Evolutionary conservation across 768 basidiomycete genomes (phyloP).

Genomic region (Lanmaoa rubissima): DNA sequence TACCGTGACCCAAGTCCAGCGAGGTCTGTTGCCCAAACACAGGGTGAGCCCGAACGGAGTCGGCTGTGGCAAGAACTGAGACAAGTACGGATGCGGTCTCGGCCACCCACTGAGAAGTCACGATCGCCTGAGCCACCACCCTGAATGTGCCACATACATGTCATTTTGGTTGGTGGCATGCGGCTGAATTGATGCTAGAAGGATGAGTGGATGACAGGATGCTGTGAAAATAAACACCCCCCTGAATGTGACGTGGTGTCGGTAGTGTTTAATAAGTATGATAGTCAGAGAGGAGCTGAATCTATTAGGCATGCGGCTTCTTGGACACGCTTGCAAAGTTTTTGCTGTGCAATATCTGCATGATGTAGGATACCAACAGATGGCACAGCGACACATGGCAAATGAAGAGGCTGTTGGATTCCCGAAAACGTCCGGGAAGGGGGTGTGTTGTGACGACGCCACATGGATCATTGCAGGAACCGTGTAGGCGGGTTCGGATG

Average conservation of each 20-base stretch:
- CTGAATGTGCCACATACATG: slow-evolving; percentile 25
- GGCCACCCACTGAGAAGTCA: slow-evolving; percentile 44
- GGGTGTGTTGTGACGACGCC: slow-evolving; percentile 6
- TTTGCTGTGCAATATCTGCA: neutral
- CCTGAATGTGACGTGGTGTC: slow-evolving; percentile 1
- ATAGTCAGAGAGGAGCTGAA: slow-evolving; percentile 9
- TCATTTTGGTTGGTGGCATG: slow-evolving; percentile 10
- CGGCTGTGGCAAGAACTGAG: slow-evolving; percentile 56
- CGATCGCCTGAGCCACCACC: slow-evolving; percentile 38
- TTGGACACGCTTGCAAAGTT: slow-evolving; percentile 18
- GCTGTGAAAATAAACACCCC: slow-evolving; percentile 3
- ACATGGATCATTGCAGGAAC: slow-evolving; percentile 24
- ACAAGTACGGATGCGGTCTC: slow-evolving; percentile 47
- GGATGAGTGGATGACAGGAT: slow-evolving; percentile 9
- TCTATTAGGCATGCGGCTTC: slow-evolving; percentile 16
- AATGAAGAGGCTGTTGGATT: neutral
- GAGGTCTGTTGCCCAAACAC: slow-evolving; percentile 29
- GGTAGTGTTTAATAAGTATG: slow-evolving; percentile 15
- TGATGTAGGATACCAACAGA: neutral
- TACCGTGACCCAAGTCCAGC: slow-evolving; percentile 29
- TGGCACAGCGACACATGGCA: slow-evolving; percentile 12
- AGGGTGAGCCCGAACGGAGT: slow-evolving; percentile 40
- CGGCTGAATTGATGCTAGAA: slow-evolving; percentile 11
- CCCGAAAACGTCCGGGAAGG: neutral
- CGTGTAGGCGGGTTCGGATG: slow-evolving; percentile 17